Percentiles rank a stretch among this genome's conserved stretches.
Evolutionary conservation across 148 eudicot species (phyloP).

Genomic region (Mesembryanthemum crystallinum): DNA sequence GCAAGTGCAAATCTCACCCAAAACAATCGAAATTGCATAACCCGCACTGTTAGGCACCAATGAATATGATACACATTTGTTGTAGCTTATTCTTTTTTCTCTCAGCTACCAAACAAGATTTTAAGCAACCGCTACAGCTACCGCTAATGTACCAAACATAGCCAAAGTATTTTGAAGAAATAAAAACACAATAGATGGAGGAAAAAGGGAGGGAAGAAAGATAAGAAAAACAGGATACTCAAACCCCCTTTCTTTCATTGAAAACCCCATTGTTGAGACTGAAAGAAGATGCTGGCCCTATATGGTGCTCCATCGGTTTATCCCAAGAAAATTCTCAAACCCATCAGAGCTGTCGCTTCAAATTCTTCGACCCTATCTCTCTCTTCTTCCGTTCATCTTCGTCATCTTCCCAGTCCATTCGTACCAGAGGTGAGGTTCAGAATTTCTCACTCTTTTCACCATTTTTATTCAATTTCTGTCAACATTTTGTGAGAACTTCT

Average conservation of each 20-base stretch:
- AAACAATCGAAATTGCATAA: too few relatives aligned
- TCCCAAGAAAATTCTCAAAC: slow-evolving; percentile 14
- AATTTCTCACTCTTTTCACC: neutral
- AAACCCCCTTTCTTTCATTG: neutral
- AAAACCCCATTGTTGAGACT: neutral
- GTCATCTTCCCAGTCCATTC: slow-evolving; percentile 39
- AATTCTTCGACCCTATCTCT: slow-evolving; percentile 30
- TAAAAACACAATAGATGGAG: neutral
- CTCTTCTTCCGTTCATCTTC: slow-evolving; percentile 16
- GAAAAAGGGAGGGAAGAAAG: neutral
- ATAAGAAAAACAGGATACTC: neutral
- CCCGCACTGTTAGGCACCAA: too few relatives aligned
- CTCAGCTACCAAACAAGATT: too few relatives aligned
- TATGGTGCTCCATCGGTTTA: slow-evolving; percentile 30
- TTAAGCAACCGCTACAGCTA: too few relatives aligned
- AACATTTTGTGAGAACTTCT: neutral
- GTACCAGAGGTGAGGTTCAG: slow-evolving; percentile 53
- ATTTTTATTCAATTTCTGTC: neutral
- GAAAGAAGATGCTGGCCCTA: slow-evolving; percentile 30
- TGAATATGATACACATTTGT: too few relatives aligned
- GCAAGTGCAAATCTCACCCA: too few relatives aligned
- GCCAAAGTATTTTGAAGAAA: too few relatives aligned
- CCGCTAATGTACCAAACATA: too few relatives aligned
- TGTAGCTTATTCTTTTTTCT: too few relatives aligned
- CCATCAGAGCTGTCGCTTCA: slow-evolving; percentile 27